Conservation (phyloP, 2,329 filamentous ascomycete genomes). For the Plenodomus biglobosus region DNA sequence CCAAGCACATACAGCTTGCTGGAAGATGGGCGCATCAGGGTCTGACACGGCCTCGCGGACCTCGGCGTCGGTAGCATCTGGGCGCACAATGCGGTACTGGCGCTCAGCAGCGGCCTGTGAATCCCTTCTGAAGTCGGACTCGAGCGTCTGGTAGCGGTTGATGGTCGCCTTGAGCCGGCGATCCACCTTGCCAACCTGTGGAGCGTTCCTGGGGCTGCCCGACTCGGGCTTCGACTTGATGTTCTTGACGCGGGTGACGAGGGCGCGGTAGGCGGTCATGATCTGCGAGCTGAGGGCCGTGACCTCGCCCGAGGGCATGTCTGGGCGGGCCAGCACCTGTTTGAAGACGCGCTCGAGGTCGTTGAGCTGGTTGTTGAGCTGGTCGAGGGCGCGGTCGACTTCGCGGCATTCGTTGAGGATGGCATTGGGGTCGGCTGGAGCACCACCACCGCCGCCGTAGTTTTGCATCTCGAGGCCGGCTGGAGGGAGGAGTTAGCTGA, state of each 20-base stretch:
- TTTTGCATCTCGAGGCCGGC: constrained; percentile 68
- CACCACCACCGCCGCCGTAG: constrained; percentile 45
- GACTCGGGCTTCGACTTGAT: constrained; percentile 83
- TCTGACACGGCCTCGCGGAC: constrained; percentile 76
- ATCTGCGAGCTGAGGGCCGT: constrained; percentile 75
- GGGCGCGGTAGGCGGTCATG: constrained; percentile 77
- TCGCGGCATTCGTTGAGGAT: constrained; percentile 84
- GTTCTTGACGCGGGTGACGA: constrained; percentile 76
- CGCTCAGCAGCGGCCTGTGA: constrained; percentile 81
- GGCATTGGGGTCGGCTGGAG: constrained; percentile 62
- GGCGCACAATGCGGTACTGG: constrained; percentile 86
- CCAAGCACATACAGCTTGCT: constrained; percentile 66
- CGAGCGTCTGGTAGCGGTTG: constrained; percentile 76
- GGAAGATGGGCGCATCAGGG: constrained; percentile 77
- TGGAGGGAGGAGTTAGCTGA: constrained; percentile 23
- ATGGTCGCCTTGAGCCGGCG: constrained; percentile 79
- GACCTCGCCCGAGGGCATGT: constrained; percentile 70
- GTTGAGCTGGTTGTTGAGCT: constrained; percentile 71
- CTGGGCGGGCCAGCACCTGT: constrained; percentile 72
- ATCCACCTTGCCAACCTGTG: constrained; percentile 81
- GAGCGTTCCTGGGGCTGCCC: constrained; percentile 69
- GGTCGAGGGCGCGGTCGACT: constrained; percentile 74
- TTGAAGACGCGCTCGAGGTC: constrained; percentile 72
- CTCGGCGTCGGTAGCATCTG: constrained; percentile 77
- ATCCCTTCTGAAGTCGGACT: constrained; percentile 77